Percentiles rank a stretch among this genome's conserved stretches.
These are phyloP conservation scores for Xylaria sp. DNA, from an alignment of 2,329 filamentous ascomycete genomes.

Conservation along the genomic window DNA sequence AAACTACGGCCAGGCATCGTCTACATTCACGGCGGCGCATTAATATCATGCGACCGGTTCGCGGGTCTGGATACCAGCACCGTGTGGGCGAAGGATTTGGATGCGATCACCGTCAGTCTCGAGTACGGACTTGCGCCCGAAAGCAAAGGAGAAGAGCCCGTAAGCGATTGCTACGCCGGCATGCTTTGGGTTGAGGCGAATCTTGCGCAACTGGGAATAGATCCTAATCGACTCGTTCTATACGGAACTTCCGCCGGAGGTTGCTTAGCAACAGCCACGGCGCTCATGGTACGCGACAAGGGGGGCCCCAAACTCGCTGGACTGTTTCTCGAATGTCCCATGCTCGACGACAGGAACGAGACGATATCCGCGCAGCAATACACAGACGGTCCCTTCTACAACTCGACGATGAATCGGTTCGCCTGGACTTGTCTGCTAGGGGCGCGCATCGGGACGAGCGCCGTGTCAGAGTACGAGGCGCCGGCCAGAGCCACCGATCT, in stretches of 20 bases:
- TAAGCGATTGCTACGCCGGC: constrained; percentile 37
- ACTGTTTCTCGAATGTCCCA: constrained; percentile 37
- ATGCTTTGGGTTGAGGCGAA: constrained; percentile 32
- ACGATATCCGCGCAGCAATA: constrained; percentile 31
- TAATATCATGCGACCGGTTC: constrained; percentile 31
- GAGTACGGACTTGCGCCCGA: constrained; percentile 33
- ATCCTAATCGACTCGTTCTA: constrained; percentile 45
- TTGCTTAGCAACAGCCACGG: constrained; percentile 49
- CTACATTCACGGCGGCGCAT: constrained; percentile 32
- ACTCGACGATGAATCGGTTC: constrained; percentile 28
- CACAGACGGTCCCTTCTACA: constrained; percentile 30
- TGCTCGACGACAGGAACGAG: constrained; percentile 38
- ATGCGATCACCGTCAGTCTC: constrained; percentile 31
- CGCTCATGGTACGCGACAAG: constrained; percentile 43
- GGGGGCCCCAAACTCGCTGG: constrained; percentile 33
- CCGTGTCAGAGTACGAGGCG: constrained; percentile 31
- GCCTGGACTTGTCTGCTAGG: constrained; percentile 32
- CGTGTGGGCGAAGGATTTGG: constrained; percentile 29
- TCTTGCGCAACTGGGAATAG: constrained; percentile 36
- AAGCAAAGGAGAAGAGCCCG: constrained; percentile 27
- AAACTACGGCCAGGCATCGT: constrained; percentile 28
- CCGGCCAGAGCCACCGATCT: constrained; percentile 31
- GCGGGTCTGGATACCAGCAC: constrained; percentile 31
- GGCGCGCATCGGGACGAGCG: constrained; percentile 25
- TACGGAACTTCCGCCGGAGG: constrained; percentile 54